A percentile compares a stretch with the other conserved stretches of the same genome.
phyloP scores from a whole-genome alignment of 2,329 filamentous ascomycete species.

The Hypoxylon sp. region DNA sequence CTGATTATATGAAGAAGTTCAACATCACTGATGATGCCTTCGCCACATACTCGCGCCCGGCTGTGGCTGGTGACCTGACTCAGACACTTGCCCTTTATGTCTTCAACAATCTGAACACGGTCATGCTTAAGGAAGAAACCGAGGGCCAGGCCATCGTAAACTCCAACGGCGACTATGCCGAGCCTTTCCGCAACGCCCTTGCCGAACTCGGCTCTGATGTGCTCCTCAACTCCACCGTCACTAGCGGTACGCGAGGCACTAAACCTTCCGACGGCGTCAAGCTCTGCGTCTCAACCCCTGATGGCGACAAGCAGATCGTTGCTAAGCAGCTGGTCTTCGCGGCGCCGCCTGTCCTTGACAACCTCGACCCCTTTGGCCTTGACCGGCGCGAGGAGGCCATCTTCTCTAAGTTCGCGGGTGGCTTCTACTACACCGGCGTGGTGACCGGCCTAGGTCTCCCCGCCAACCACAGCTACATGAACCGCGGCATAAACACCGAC shows the following conservation, averaged over 20 bases:
- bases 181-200: slow-evolving; percentile 58
- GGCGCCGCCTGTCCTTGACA: slow-evolving; percentile 27
- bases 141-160: slow-evolving; percentile 39
- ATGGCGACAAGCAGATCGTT: slow-evolving; percentile 28
- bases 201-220: slow-evolving; percentile 35
- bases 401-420: slow-evolving; percentile 34
- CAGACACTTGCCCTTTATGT: slow-evolving; percentile 36
- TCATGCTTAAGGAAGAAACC: slow-evolving; percentile 28
- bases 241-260: slow-evolving; percentile 17
- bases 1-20: slow-evolving; percentile 33
- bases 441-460: slow-evolving; percentile 35
- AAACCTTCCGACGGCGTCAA: slow-evolving; percentile 32
- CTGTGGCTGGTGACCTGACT: slow-evolving; percentile 33
- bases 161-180: slow-evolving; percentile 42
- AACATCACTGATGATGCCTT: slow-evolving; percentile 36
- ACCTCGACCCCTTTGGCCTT: slow-evolving; percentile 23
- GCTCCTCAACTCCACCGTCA: slow-evolving; percentile 40
- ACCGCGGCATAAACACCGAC: slow-evolving; percentile 31
- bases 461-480: slow-evolving; percentile 28
- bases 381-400: slow-evolving; percentile 31
- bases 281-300: slow-evolving; percentile 33
- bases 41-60: slow-evolving; percentile 36
- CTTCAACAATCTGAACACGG: slow-evolving; percentile 38
- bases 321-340: slow-evolving; percentile 39
- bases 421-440: slow-evolving; percentile 38